These are phyloP conservation scores for Sphagnum contortum DNA, from an alignment of 225 moss, liverwort and hornwort species.

Conservation along the genomic window DNA sequence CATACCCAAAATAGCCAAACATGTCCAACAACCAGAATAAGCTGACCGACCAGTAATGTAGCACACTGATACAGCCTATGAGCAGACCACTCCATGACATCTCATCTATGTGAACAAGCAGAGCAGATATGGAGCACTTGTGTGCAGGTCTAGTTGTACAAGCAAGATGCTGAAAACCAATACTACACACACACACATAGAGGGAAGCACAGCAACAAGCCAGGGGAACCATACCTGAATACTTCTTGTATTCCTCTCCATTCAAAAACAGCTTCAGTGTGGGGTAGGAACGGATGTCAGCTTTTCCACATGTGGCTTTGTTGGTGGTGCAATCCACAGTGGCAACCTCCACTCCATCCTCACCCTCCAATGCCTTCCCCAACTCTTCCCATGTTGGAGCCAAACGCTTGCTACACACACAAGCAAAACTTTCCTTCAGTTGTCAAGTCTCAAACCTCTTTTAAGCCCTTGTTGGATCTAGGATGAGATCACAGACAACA, in stretches of 20 bases:
- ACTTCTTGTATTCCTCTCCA: constrained; percentile 78
- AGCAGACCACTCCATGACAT: no score
- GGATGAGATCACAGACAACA: not conserved
- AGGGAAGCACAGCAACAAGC: no score
- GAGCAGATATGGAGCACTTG: no score
- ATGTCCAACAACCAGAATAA: not conserved
- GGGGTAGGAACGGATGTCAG: constrained; percentile 73
- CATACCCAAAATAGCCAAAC: not conserved
- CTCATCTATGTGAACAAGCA: no score
- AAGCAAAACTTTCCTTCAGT: no score
- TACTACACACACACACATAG: no score
- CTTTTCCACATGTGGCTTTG: constrained; percentile 69
- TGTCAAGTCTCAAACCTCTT: no score
- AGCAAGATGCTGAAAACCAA: no score
- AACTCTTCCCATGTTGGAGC: constrained; percentile 85
- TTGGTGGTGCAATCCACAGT: constrained; percentile 77
- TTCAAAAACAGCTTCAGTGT: constrained; percentile 71
- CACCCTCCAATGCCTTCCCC: constrained; percentile 67
- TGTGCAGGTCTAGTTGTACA: no score
- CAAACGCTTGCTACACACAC: constrained; percentile 48
- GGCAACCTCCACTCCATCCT: constrained; percentile 73
- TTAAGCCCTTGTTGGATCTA: no score
- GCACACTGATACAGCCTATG: no score
- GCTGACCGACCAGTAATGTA: not conserved
- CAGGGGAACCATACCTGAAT: constrained; percentile 21